Evolutionary conservation across 106 monocot genomes (phyloP).

Genomic region (Amphibolis antarctica): DNA sequence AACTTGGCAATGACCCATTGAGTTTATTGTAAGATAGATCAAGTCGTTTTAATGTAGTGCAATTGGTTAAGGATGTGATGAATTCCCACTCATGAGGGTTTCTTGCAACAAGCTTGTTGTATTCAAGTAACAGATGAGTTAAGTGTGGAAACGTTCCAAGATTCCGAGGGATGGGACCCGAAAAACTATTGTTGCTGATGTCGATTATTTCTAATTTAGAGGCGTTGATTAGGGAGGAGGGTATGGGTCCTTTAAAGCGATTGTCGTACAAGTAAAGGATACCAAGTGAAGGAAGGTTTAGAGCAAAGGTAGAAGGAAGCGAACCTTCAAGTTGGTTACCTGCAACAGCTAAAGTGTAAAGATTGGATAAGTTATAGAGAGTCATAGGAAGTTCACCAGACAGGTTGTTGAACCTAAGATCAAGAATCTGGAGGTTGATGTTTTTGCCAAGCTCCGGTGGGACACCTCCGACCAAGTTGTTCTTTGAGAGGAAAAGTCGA

Average conservation of each 20-base stretch:
- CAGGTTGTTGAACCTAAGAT: slow-evolving; percentile 2
- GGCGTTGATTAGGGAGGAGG: slow-evolving; percentile 3
- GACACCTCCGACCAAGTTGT: slow-evolving; percentile 12
- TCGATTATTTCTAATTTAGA: background rate
- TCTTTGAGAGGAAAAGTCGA: slow-evolving; percentile 6
- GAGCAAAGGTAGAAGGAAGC: slow-evolving; percentile 8
- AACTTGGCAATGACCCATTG: slow-evolving; percentile 3
- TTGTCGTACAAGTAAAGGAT: slow-evolving; percentile 8
- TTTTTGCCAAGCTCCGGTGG: background rate
- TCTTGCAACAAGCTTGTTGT: slow-evolving; percentile 1
- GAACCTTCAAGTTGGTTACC: slow-evolving; percentile 6
- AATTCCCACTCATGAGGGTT: slow-evolving; percentile 12
- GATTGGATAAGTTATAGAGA: slow-evolving; percentile 9
- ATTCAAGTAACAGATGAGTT: background rate
- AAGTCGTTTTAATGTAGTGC: background rate
- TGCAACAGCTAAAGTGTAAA: slow-evolving; percentile 2
- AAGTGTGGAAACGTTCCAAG: background rate
- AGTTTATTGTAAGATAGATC: slow-evolving; percentile 9
- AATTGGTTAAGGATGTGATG: slow-evolving; percentile 13
- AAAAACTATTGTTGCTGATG: slow-evolving; percentile 5
- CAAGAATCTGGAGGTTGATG: background rate
- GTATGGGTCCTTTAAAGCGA: slow-evolving; percentile 5
- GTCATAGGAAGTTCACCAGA: slow-evolving; percentile 8
- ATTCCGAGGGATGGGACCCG: slow-evolving; percentile 2
- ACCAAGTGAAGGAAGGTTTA: slow-evolving; percentile 3